Percentiles rank a stretch among this genome's conserved stretches.
phyloP scores from a whole-genome alignment of 345 rosid species.

The Pelargonium nanum region DNA sequence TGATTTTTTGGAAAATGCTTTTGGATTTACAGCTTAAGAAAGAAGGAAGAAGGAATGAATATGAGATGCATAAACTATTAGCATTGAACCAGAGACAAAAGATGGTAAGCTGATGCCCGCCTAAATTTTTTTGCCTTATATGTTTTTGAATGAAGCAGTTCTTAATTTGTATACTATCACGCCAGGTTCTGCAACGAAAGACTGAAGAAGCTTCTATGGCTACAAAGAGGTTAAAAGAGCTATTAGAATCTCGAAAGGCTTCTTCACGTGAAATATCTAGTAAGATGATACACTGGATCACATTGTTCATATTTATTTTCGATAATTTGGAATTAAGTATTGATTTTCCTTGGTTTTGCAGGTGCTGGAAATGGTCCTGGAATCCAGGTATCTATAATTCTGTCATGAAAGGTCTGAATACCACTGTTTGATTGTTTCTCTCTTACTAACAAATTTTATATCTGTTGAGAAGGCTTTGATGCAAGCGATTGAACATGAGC shows the following conservation, averaged over 20 bases:
- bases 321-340: slow-evolving; percentile 8
- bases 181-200: slow-evolving; percentile 90
- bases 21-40: slow-evolving; percentile 56
- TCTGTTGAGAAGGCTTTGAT: slow-evolving; percentile 52
- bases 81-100: slow-evolving; percentile 95
- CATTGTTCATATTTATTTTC: slow-evolving; percentile 4
- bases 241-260: slow-evolving; percentile 75
- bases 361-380: slow-evolving; percentile 65
- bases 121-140: slow-evolving; percentile 5
- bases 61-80: slow-evolving; percentile 92
- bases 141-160: slow-evolving; percentile 4
- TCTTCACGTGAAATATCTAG: slow-evolving; percentile 54
- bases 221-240: slow-evolving; percentile 87
- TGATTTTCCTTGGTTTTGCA: slow-evolving; percentile 12
- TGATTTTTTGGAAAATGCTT: not conserved
- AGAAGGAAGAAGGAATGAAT: slow-evolving; percentile 93
- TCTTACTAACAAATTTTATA: slow-evolving; percentile 1
- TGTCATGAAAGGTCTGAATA: not conserved
- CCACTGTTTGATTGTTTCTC: slow-evolving; percentile 5
- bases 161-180: slow-evolving; percentile 6
- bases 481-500: slow-evolving; percentile 90
- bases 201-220: slow-evolving; percentile 96
- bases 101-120: slow-evolving; percentile 41
- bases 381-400: slow-evolving; percentile 52
- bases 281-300: slow-evolving; percentile 16